Base-by-base conservation (phyloP, 768 basidiomycete genomes). In the button mushroom (Agaricus bisporus) region DNA sequence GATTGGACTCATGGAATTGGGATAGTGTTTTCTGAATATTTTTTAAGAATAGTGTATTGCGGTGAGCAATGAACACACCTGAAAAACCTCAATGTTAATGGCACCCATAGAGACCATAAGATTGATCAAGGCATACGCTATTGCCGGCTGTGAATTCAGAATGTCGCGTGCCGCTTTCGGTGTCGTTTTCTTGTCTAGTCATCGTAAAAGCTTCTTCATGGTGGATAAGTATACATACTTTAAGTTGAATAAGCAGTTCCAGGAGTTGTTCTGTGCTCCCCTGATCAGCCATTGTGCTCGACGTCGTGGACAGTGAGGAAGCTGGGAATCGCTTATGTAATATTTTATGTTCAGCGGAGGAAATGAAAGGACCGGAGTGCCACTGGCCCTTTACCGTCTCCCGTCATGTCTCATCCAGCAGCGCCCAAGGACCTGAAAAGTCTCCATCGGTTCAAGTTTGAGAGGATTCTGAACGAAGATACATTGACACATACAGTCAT, bases 101-200 rank as follows among this genome's bases (percentile, higher is more conserved):
- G 85, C 85, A 52, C 85, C 82, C 70, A 90, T 81, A 52, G 80
- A 81, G 18, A 88, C 86, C 86, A 90, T 88, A 36, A 89, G 78
- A 0, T 78, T 77, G 54, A 91, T 86, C 0, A 91, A 71, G 1
- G 85, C 86, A 65, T 88, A 89, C 0, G 87, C 82, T 52, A 91
- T 88, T 49, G 83, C 82, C 0, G 88, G 88, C 56, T 87, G 86
- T 14, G 75, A 73, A 58, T 85, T 85, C 41, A 91, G 73, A 60
- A 91, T 86, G 29, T 74, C 72, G 17, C 79, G 74, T 2, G 86
- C 87, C 26, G 86, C 82, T 22, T 78, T 77, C 28, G 86, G 83
- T 0, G 85, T 84, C 1, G 88, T 85, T 81, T 86, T 86, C 86
- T 90, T 61, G 38, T 20, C 17, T 26, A 39, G 28, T 17, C 29